Conservation (phyloP, 225 moss, liverwort and hornwort genomes). For the Physcomitrellopsis africana region DNA sequence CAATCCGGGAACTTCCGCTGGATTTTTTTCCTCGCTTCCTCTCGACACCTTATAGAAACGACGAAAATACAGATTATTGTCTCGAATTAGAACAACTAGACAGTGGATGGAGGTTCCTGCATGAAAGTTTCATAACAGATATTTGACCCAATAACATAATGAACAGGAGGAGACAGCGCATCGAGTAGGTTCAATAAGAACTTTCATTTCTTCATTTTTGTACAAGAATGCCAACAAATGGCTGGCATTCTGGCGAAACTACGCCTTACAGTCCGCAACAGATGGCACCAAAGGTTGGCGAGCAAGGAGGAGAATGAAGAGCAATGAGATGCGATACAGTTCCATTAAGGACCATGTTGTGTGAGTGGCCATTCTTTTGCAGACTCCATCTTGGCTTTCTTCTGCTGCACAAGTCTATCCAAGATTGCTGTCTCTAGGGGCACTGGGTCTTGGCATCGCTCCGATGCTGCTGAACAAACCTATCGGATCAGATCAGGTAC, state of each 20-base stretch:
- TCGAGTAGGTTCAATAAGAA: slow-evolving; percentile 12
- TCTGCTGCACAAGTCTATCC: slow-evolving; percentile 89
- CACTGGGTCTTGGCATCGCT: slow-evolving; percentile 87
- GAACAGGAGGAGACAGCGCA: slow-evolving; percentile 19
- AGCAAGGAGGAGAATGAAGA: slow-evolving; percentile 25
- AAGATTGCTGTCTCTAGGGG: slow-evolving; percentile 89
- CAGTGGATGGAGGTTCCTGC: too few relatives aligned
- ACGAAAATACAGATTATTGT: too few relatives aligned
- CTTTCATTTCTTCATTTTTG: slow-evolving; percentile 27
- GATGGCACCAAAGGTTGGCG: slow-evolving; percentile 26
- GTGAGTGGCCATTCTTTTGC: slow-evolving; percentile 42
- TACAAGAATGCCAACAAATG: slow-evolving; percentile 32
- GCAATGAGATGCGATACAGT: slow-evolving; percentile 16
- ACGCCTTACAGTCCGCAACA: slow-evolving; percentile 20
- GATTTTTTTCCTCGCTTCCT: too few relatives aligned
- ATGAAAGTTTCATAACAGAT: too few relatives aligned
- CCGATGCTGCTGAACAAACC: slow-evolving; percentile 93
- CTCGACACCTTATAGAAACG: too few relatives aligned
- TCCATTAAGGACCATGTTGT: slow-evolving; percentile 33
- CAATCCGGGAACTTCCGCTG: too few relatives aligned
- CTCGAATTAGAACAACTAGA: too few relatives aligned
- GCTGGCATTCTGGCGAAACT: slow-evolving; percentile 25
- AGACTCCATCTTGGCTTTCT: slow-evolving; percentile 74
- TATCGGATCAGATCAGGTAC: slow-evolving; percentile 28
- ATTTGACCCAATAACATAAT: not conserved